Evolutionary conservation across 2,329 filamentous ascomycete genomes (phyloP), one percentile per base, ranked within the genome.

Genomic region (Metarhizium rileyi): DNA sequence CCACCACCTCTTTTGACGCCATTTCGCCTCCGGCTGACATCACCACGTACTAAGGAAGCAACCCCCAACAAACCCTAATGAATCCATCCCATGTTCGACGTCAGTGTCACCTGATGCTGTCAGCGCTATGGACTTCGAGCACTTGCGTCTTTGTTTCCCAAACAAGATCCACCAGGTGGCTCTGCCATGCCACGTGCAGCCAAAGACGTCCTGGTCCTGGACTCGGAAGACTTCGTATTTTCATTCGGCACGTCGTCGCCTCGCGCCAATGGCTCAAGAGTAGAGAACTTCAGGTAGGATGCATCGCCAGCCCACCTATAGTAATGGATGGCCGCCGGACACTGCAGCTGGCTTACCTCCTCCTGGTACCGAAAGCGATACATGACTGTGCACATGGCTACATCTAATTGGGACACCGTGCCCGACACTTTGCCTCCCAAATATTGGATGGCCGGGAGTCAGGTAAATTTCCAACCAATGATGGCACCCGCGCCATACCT

Each of bases 11-110:
- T 33, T n/a, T 42, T 42, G 46, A 38, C 46, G 36, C 18, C 46
- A 48, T 47, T 25, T 25, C 45, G 35, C 45, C 33, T 18, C n/a
- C 23, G 40, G 16, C 35, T 47, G 35, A 47, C 45, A 47, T 41
- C 46, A 47, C 35, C 12, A 40, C 5, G 2, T 9, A 42, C 7
- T 7, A 38, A 22, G 16, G 5, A 42, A 14, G 9, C 8, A 36
- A n/a, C 33, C 16, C 20, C 18, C 14, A 6, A 12, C 16, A 20
- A n/a, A n/a, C 35, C 35, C 35, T 8, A 38, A 12, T n/a, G n/a
- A 38, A 38, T 6, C n/a, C 16, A 33, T 5, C 1, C 9, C 30
- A 14, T 14, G 5, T 38, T 38, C 6, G 35, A 38, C 5, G 20
- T 5, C 16, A 8, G 6, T n/a, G 20, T 38, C 35, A 20, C 35